These are phyloP conservation scores for Cichorium intybus DNA, from an alignment of 140 eudicot genomes.

Conservation along the genomic window DNA sequence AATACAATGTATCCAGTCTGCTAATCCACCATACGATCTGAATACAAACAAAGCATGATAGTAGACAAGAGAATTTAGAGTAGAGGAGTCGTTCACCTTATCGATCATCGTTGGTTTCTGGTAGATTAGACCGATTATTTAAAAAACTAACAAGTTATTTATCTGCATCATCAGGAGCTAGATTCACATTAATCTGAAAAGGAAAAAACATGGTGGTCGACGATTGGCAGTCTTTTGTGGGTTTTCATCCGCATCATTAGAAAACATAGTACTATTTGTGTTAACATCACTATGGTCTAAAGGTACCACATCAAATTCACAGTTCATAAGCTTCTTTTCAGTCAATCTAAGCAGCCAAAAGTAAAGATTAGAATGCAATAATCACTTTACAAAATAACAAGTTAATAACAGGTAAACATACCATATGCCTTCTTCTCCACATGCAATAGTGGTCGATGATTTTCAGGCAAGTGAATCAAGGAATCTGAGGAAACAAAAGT, in stretches of 20 bases:
- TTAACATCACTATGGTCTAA: constrained; percentile 91
- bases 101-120: constrained; percentile 37
- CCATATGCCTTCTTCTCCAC: constrained; percentile 88
- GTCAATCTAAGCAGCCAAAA: constrained; percentile 74
- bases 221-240: constrained; percentile 51
- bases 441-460: too few relatives aligned
- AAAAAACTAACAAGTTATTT: constrained; percentile 25
- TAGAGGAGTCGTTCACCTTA: constrained; percentile 46
- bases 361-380: not conserved
- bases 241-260: constrained; percentile 85
- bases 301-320: constrained; percentile 65
- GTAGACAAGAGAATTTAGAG: not conserved
- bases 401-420: constrained; percentile 17
- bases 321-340: constrained; percentile 74
- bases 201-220: constrained; percentile 24
- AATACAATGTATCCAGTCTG: too few relatives aligned
- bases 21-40: too few relatives aligned
- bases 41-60: constrained; percentile 1
- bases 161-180: constrained; percentile 39
- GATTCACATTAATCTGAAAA: constrained; percentile 40
- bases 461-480: too few relatives aligned
- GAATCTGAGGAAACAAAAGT: too few relatives aligned
- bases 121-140: constrained; percentile 38
- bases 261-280: constrained; percentile 80
- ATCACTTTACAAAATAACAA: not conserved